These are phyloP conservation scores for Trypanosoma lewisi DNA, from an alignment of 208 protist species.

Conservation along the genomic window DNA sequence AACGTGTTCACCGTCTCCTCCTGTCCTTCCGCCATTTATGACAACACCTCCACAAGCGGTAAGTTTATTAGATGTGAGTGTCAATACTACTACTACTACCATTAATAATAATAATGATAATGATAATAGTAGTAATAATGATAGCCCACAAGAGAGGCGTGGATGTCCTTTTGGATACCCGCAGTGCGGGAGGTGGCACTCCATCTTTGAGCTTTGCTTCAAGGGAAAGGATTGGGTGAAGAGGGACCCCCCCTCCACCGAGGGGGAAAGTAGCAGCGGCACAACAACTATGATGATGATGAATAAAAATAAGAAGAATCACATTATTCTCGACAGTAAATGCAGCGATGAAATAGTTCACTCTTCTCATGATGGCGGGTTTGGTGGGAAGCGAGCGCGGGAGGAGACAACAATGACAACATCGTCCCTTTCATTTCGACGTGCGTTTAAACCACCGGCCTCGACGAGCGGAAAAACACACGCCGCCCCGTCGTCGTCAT, in stretches of 20 bases:
- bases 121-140: background rate
- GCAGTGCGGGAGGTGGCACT: slow-evolving; percentile 56
- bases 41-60: background rate
- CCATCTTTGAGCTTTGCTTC: slow-evolving; percentile 66
- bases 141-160: background rate
- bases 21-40: background rate
- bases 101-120: background rate
- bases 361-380: background rate
- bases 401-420: too few species aligned
- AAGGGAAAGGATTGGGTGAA: slow-evolving; percentile 44
- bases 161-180: slow-evolving; percentile 51
- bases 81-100: too few species aligned
- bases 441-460: slow-evolving; percentile 4
- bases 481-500: background rate
- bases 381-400: background rate
- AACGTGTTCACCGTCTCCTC: background rate
- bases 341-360: background rate
- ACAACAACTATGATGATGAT: background rate
- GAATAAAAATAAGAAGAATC: background rate
- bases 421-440: slow-evolving; percentile 3
- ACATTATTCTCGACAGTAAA: background rate
- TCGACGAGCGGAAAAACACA: background rate
- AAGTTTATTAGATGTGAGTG: too few species aligned
- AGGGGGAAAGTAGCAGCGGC: background rate
- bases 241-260: background rate